Base-by-base conservation (phyloP, 2,329 filamentous ascomycete species). In the Aspergillus pseudonomiae region DNA sequence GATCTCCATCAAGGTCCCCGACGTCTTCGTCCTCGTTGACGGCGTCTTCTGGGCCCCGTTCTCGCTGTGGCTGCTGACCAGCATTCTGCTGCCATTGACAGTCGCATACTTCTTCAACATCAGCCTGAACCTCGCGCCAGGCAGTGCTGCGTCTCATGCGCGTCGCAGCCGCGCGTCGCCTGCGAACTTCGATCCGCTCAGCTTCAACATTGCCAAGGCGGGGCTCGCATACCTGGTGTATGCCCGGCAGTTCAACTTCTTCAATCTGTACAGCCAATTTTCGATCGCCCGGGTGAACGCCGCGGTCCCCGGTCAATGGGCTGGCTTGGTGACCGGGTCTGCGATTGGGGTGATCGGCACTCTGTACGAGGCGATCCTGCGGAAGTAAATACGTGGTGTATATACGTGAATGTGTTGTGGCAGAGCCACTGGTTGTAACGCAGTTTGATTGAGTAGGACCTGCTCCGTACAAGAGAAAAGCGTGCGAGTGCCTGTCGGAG, bases 41-140 rank as follows among this genome's bases (percentile, higher is more conserved):
- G 81, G 85, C 45, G 85, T 86, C 30, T 98, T 97, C 84, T 98
- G 94, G 94, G 89, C 87, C 0, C 91, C 94, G 0, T 87, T 91
- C 61, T 83, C 89, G 9, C 84, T 93, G 24, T 98, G 94, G 93
- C 76, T 87, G 6, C 75, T 89, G 41, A 95, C 93, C 11, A 91
- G 87, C 74, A 77, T 92, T 60, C 72, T 91, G 50, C 68, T 94
- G 32, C 94, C 94, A 1, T 81, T 89, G 57, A 66, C 91, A 36
- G 83, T 88, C 48, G 92, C 91, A 30, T 98, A 95, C 82, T 96
- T 97, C 77, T 91, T 96, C 86, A 98, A 98, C 79, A 79, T 97
- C 73, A 92, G 89, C 45, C 79, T 86, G 59, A 83, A 85, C 48
- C 81, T 77, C 64, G 73, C 73, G 14, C 70, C 67, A 28, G 65